Base-by-base conservation (phyloP, 768 basidiomycete species). In the Hygrophoropsis aurantiaca region DNA sequence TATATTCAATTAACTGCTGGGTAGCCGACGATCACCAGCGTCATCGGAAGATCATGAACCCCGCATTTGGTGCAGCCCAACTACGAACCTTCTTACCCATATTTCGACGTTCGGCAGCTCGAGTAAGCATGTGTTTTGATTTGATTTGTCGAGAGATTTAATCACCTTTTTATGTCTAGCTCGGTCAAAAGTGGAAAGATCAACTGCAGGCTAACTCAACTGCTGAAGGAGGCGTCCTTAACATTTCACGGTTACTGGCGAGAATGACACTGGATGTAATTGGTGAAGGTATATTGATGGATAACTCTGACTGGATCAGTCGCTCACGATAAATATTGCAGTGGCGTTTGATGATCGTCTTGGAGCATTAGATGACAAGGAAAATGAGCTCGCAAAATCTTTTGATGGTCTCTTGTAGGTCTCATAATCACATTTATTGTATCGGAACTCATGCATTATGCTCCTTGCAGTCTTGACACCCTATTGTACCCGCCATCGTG, bases 41-140 rank as follows among this genome's bases (percentile, higher is more conserved):
- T 18, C 65, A 66, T 26, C 50, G 63, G 16, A 67, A 59, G 46
- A 51, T 65, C 18, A 55, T 66, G 53, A 56, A 57, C 20, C 58
- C 63, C 9, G 65, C 59, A 10, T 66, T 66, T 51, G 49, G 52
- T 40, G 49, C 54, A 18, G 49, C 52, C 0, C 59, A 65, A 42
- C 41, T 64, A 20, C 50, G 57, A 25, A 49, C 56, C 4, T 67
- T 61, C 40, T 51, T 60, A 11, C 38, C 55, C 19, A 44, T 60
- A 8, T 68, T 68, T 39, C 57, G 58, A 19, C 38, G 42, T 5
- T 56, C 50, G 19, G 58, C 58, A 24, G 40, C 49, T 30, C 42
- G 33, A 25, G 54, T 32, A 61, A 46, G 57, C 46, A 38, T n/a
- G 43, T 30, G 27, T 30, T 13, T 30, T 30, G 27, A 13, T 13